phyloP scores from a whole-genome alignment of 495 filamentous ascomycete genomes.

The Lasiosphaeriaceae sp. region DNA sequence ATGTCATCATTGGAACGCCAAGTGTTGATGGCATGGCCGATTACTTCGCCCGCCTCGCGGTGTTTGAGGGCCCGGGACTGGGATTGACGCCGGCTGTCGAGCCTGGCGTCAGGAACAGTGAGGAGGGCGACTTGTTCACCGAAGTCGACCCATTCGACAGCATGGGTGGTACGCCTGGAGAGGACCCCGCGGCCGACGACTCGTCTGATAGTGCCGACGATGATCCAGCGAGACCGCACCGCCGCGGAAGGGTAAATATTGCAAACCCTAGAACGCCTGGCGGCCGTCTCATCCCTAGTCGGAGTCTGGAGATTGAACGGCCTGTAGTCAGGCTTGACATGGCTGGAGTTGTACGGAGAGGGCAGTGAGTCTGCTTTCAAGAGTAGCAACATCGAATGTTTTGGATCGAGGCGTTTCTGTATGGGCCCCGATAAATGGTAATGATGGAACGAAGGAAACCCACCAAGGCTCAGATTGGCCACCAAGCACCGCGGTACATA shows the following conservation, averaged over 20 bases:
- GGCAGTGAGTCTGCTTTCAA: background rate
- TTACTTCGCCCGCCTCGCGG: slow-evolving; percentile 67
- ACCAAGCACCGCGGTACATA: too few species aligned
- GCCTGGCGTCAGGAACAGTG: background rate
- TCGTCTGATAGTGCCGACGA: slow-evolving; percentile 35
- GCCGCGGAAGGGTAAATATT: slow-evolving; percentile 49
- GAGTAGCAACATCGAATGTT: background rate
- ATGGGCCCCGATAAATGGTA: background rate
- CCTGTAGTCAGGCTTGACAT: slow-evolving; percentile 36
- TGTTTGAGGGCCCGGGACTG: slow-evolving; percentile 38
- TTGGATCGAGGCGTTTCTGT: background rate
- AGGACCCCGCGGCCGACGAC: slow-evolving; percentile 18
- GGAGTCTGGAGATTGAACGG: slow-evolving; percentile 46
- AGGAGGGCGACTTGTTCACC: background rate
- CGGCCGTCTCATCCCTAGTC: slow-evolving; percentile 41
- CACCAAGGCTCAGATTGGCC: too few species aligned
- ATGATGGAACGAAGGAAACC: too few species aligned
- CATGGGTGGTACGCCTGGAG: background rate
- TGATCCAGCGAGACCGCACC: slow-evolving; percentile 36
- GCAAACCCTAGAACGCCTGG: slow-evolving; percentile 53
- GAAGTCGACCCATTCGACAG: slow-evolving; percentile 1
- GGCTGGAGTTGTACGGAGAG: slow-evolving; percentile 16
- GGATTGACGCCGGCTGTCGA: background rate
- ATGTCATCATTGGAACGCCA: slow-evolving; percentile 74
- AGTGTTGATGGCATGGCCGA: slow-evolving; percentile 80